phyloP scores from a whole-genome alignment of 2,329 filamentous ascomycete genomes.

The Aspergillus calidoustus region DNA sequence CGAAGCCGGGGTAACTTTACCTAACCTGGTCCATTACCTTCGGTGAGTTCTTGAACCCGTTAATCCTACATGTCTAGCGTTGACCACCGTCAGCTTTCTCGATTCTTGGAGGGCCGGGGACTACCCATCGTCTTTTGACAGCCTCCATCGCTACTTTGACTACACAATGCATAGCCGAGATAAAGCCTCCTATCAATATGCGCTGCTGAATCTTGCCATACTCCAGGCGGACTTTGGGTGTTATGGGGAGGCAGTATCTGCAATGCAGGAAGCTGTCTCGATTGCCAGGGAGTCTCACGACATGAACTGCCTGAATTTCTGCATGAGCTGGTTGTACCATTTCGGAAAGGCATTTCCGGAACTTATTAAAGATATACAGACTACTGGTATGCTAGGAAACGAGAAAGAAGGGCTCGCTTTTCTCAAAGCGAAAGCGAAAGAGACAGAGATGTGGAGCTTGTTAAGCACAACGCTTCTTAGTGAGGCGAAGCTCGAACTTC shows the following conservation, averaged over 20 bases:
- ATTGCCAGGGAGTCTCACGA: conserved; percentile 95
- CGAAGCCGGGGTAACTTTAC: conserved; percentile 67
- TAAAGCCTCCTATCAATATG: conserved; percentile 90
- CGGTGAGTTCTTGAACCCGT: conserved; percentile 51
- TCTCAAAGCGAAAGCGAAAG: conserved; percentile 82
- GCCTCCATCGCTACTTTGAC: conserved; percentile 92
- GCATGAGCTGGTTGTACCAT: conserved; percentile 93
- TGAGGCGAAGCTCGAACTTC: conserved; percentile 79
- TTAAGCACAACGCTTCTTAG: conserved; percentile 82
- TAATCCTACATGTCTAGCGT: not conserved
- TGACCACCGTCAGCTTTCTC: conserved; percentile 66
- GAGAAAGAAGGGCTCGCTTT: conserved; percentile 83
- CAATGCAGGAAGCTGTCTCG: conserved; percentile 92
- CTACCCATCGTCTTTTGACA: conserved; percentile 86
- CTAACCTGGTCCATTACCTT: conserved; percentile 77
- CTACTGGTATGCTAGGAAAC: conserved; percentile 73
- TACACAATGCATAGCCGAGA: conserved; percentile 89
- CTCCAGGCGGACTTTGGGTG: conserved; percentile 95
- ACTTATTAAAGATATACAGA: conserved; percentile 71
- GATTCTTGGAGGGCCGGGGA: conserved; percentile 92
- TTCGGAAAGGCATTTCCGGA: conserved; percentile 85
- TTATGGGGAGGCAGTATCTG: conserved; percentile 83
- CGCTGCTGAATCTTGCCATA: conserved; percentile 88
- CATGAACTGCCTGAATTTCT: conserved; percentile 90
- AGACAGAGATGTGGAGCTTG: conserved; percentile 82